These are phyloP conservation scores for Solanum commersonii DNA, from an alignment of 257 asterid genomes.

Conservation along the genomic window DNA sequence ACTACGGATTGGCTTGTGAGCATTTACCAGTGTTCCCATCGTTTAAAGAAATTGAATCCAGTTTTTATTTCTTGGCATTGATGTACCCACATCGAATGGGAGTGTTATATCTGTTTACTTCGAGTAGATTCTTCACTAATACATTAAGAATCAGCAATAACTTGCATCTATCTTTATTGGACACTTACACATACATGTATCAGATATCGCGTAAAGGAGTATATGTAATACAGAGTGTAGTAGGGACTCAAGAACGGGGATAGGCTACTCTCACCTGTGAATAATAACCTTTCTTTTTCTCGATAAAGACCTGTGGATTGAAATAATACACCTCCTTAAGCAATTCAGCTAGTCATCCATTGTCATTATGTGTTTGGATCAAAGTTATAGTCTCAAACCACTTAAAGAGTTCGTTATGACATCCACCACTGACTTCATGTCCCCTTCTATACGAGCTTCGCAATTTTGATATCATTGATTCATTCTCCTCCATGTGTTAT, in stretches of 20 bases:
- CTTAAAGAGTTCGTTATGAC: not conserved
- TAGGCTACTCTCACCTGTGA: not conserved
- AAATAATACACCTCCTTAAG: not conserved
- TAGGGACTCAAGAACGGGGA: not conserved
- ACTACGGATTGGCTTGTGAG: too few species aligned
- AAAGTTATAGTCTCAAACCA: not conserved
- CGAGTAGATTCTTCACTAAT: not conserved
- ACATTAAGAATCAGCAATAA: not conserved
- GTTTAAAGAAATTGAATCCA: not conserved
- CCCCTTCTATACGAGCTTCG: not conserved
- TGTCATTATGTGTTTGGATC: not conserved
- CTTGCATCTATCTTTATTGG: not conserved
- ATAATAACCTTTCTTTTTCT: not conserved
- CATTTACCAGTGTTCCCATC: not conserved
- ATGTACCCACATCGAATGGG: not conserved
- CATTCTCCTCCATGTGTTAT: not conserved
- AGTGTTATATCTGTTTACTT: not conserved
- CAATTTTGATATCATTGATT: not conserved
- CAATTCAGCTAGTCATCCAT: not conserved
- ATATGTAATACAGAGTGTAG: not conserved
- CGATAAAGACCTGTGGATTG: not conserved
- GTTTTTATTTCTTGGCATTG: not conserved
- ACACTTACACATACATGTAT: not conserved
- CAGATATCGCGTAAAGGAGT: not conserved
- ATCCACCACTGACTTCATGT: not conserved